These are phyloP conservation scores for Neotropicomus parvogracilis DNA, from an alignment of 1,284 basidiomycete species.

Conservation along the genomic window DNA sequence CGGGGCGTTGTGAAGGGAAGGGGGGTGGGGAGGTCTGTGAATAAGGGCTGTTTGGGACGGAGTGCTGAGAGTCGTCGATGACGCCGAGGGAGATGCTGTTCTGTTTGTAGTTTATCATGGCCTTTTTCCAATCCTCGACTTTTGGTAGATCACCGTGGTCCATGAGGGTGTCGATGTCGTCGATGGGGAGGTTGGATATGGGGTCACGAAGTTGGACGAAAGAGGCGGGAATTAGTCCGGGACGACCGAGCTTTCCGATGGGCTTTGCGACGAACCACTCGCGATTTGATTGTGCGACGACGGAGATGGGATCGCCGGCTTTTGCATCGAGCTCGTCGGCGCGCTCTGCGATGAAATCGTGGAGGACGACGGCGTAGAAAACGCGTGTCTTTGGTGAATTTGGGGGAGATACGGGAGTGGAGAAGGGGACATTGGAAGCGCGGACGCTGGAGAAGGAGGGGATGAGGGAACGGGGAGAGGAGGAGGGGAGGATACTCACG, in stretches of 20 bases:
- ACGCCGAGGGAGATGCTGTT: slow-evolving; percentile 93
- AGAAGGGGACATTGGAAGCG: slow-evolving; percentile 35
- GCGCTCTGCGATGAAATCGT: slow-evolving; percentile 93
- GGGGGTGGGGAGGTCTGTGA: slow-evolving; percentile 28
- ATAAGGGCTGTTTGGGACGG: slow-evolving; percentile 45
- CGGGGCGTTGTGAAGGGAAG: slow-evolving; percentile 14
- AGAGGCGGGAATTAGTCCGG: slow-evolving; percentile 93
- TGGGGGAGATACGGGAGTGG: slow-evolving; percentile 28
- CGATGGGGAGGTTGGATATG: slow-evolving; percentile 73
- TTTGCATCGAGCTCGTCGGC: slow-evolving; percentile 95
- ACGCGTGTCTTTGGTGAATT: slow-evolving; percentile 51
- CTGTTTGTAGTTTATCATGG: slow-evolving; percentile 93
- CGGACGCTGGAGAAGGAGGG: slow-evolving; percentile 35
- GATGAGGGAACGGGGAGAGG: not conserved
- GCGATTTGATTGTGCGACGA: slow-evolving; percentile 86
- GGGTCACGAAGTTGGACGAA: slow-evolving; percentile 97
- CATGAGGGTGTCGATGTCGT: slow-evolving; percentile 72
- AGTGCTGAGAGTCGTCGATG: slow-evolving; percentile 62
- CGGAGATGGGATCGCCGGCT: slow-evolving; percentile 89
- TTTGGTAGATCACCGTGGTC: slow-evolving; percentile 84
- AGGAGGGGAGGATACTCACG: slow-evolving; percentile 47
- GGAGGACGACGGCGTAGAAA: slow-evolving; percentile 91
- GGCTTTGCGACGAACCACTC: slow-evolving; percentile 93
- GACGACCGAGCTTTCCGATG: slow-evolving; percentile 90
- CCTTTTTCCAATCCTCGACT: slow-evolving; percentile 98